These are phyloP conservation scores for Hanseniaspora pseudoguilliermondii DNA, from an alignment of 805 yeast species.

Conservation along the genomic window DNA sequence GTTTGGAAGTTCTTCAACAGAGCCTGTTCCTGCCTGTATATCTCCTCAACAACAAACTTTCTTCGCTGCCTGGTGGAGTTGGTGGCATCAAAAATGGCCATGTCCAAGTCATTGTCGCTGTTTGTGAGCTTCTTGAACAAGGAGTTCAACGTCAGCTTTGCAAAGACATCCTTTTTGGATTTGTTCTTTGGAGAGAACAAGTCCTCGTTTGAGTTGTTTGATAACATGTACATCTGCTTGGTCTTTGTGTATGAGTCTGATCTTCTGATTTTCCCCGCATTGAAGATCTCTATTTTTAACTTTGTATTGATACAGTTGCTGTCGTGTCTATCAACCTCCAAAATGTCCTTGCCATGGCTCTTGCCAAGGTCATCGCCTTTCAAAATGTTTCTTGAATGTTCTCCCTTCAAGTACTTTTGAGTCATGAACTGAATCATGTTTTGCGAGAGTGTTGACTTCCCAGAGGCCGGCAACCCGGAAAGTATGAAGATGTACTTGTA, in stretches of 20 bases:
- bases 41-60: constrained; percentile 20
- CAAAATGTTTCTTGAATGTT: not conserved
- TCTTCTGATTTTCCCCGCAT: constrained; percentile 64
- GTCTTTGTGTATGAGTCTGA: constrained; percentile 31
- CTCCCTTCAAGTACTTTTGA: constrained; percentile 22
- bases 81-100: constrained; percentile 51
- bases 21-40: constrained; percentile 13
- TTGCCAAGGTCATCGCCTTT: not conserved
- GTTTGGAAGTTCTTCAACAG: constrained; percentile 15
- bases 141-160: constrained; percentile 38
- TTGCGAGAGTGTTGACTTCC: constrained; percentile 60
- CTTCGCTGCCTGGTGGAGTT: constrained; percentile 39
- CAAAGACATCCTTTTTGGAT: constrained; percentile 38
- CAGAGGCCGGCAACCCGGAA: constrained; percentile 69
- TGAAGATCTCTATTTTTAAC: constrained; percentile 39
- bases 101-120: constrained; percentile 33
- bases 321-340: not conserved
- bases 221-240: constrained; percentile 19
- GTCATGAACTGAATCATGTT: constrained; percentile 44
- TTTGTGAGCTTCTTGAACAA: constrained; percentile 31
- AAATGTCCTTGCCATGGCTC: not conserved
- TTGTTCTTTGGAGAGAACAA: constrained; percentile 32
- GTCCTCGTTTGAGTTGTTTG: constrained; percentile 29
- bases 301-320: constrained; percentile 1
- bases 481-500: constrained; percentile 47